Base-by-base conservation (phyloP, 2,329 filamentous ascomycete species). In the Colletotrichum simmondsii region DNA sequence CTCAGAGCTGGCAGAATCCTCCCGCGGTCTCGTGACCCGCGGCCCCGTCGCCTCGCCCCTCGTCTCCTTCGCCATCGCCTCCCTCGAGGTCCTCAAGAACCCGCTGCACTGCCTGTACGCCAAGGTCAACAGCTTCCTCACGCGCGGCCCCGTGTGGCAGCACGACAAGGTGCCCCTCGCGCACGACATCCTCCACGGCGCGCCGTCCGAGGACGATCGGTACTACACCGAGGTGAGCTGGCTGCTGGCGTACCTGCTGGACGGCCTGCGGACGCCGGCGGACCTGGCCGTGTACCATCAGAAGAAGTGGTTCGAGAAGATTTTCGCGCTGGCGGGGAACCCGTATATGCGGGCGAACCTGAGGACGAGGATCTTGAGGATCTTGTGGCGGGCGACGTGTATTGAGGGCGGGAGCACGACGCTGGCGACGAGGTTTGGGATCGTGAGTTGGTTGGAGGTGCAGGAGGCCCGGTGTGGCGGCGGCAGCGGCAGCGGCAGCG, bases 101-200 rank as follows among this genome's bases (percentile, higher is more conserved):
- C 96, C 96, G 0, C 87, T 95, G 19, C 94, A 97, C 79, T 90
- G 90, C 73, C 89, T 98, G 49, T 98, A 98, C 80, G 90, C 91
- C 71, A 98, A 98, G 80, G 85, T 97, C 82, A 98, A 97, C 84
- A 87, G 88, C 6, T 98, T 95, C 80, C 89, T 98, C 46, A 94
- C 94, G 26, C 91, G 91, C 64, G 90, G 91, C 0, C 95, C 96
- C 0, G 82, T 87, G 28, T 98, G 96, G 96, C 87, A 92, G 14
- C 79, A 92, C 22, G 90, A 94, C 72, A 92, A 91, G 78, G 90
- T 97, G 28, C 89, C 97, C 8, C 86, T 96, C n/a, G 90, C 91
- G 28, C 87, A 90, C 76, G 87, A 89, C 74, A 85, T 92, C 64
- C 83, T 92, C 12, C 87, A 90, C 71, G 88, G 91, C 65, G 89